Evolutionary conservation across 163 green algal species (phyloP), one percentile per base, ranked within the genome.

Genomic region (Volvox carteri): DNA sequence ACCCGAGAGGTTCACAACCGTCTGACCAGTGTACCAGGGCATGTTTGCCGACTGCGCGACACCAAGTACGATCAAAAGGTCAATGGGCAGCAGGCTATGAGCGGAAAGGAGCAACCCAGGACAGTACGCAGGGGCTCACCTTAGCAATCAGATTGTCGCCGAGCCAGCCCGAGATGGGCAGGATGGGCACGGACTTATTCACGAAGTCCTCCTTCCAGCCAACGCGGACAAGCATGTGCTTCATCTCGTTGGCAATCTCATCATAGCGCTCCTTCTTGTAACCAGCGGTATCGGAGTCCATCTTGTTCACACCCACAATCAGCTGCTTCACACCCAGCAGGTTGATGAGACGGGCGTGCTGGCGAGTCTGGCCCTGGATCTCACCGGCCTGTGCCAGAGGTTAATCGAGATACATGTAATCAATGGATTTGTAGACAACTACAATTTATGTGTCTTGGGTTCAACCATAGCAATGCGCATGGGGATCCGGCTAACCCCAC

Each of bases 91-190:
- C n/a, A n/a, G n/a, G n/a, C n/a, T n/a, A n/a, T n/a, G n/a, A n/a
- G n/a, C n/a, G n/a, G n/a, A n/a, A n/a, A n/a, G n/a, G n/a, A n/a
- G n/a, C n/a, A n/a, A n/a, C n/a, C n/a, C n/a, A n/a, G n/a, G n/a
- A n/a, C n/a, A n/a, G n/a, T n/a, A n/a, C n/a, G n/a, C n/a, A n/a
- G n/a, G n/a, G 41, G 33, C 75, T 2, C 46, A 87, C 81, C 81
- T 98, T 97, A 88, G 97, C 95, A 93, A 99, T 98, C 94, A 99
- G 96, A 96, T 99, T 99, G 96, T 99, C 98, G 86, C 98, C 98
- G 94, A 98, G 97, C 95, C 98, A 99, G 80, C 98, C 98, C 41
- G 98, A 99, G 97, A 99, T 99, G 94, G 98, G 98, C 79, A 99
- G 90, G 91, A 99, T 96, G 88, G 97, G 97, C 70, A 99, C 96